Evolutionary conservation across 202 grass and related monocot genomes (phyloP).

Genomic region (Carex arenaria): DNA sequence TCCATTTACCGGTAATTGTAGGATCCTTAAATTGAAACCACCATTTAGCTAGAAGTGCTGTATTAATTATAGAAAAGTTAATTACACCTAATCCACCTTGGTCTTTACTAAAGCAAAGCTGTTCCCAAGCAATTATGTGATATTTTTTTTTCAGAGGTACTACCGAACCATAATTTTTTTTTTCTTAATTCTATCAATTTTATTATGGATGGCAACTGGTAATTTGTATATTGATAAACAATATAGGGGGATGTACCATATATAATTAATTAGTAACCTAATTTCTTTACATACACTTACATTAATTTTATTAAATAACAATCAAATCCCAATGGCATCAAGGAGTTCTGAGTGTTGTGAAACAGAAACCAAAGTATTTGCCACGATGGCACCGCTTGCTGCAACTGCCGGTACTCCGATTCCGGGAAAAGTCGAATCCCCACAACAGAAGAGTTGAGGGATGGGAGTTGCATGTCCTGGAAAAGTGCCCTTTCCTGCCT

Average conservation of each 20-base stretch:
- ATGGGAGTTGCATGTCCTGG: conserved; percentile 83
- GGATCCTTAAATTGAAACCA: too few species aligned
- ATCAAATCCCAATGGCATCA: conserved; percentile 77
- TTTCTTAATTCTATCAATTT: too few species aligned
- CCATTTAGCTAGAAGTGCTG: too few species aligned
- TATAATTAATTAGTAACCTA: background rate
- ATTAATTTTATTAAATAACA: background rate
- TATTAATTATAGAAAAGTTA: too few species aligned
- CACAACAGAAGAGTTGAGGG: conserved; percentile 88
- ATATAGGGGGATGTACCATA: background rate
- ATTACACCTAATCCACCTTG: too few species aligned
- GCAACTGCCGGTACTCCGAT: conserved; percentile 95
- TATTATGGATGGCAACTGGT: too few species aligned
- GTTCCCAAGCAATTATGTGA: too few species aligned
- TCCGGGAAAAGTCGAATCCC: conserved; percentile 91
- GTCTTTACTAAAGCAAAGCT: too few species aligned
- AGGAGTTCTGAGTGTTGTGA: conserved; percentile 89
- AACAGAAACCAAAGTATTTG: conserved; percentile 73
- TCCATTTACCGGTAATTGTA: too few species aligned
- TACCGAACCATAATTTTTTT: too few species aligned
- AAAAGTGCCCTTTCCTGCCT: conserved; percentile 84
- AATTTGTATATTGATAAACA: too few species aligned
- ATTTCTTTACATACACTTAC: background rate
- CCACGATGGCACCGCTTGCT: conserved; percentile 84
- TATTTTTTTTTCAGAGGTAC: too few species aligned